Evolutionary conservation across 106 monocot genomes (phyloP), one percentile per base, ranked within the genome.

Genomic region (Xerophyta viscosa): DNA sequence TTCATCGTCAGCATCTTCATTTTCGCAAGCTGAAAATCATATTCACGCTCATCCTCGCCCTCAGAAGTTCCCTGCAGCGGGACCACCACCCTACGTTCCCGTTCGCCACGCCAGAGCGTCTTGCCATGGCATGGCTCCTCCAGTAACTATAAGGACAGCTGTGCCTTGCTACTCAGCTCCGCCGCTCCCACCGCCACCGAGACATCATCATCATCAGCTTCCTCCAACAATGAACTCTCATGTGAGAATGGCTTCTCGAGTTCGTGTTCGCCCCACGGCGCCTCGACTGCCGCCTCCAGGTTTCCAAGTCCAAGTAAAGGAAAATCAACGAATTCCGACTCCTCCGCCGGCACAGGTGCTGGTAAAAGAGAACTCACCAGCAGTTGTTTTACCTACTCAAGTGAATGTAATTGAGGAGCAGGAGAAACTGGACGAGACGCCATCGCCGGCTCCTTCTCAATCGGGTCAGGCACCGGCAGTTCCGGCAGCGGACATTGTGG

Each of bases 131-230:
- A 71, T 90, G 73, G 96, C 86, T 2, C 89, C 85, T 19, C 82
- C 89, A 4, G 86, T 99, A 31, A 99, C 86, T 2, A 79, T 99
- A 31, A 79, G 98, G 66, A 91, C 82, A 1, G 63, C 98, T 0
- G 79, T 90, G 23, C 98, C 98, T 2, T 76, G 76, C 14, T 99
- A 80, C 60, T 86, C 98, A 14, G 82, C 98, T 5, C 90, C 98
- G 0, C 86, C 82, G 8, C 64, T 57, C 10, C 71, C 68, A 5
- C 71, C 63, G 20, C 68, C 76, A 20, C 14, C 55, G 1, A 41
- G 52, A 27, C 68, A 41, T 58, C 68, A 71, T 20, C 66, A 63
- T 62, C 68, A 41, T 58, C 68, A 71, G 25, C 66, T 66, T 62
- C 37, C 59, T 41, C 71, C 54, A 10, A 33, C 62, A 4, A 61